Evolutionary conservation across 2,329 filamentous ascomycete species (phyloP), one percentile per base, ranked within the genome.

Genomic region (Aspergillus sp.): DNA sequence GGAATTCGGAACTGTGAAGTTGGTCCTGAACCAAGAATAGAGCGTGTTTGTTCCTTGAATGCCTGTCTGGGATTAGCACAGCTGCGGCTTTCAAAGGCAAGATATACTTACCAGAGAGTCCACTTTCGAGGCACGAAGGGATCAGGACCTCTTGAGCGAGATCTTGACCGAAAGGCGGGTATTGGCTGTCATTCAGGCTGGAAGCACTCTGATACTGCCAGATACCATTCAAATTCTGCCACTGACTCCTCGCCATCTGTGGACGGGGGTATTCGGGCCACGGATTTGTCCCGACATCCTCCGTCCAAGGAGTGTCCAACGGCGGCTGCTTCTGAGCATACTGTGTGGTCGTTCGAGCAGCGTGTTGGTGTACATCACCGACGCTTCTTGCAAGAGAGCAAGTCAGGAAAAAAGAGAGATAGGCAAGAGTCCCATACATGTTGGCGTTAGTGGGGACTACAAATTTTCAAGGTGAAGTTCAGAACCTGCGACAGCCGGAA

Each of bases 111-210:
- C 10, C 15, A 39, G 81, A 84, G 15, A 85, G 68, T 2, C 78
- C 82, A 67, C 82, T 84, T 66, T 85, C 83, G 8, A 85, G 70
- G 63, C 83, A 85, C 7, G 82, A 84, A 0, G 83, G 83, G 5
- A 85, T 75, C 19, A 85, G 66, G 0, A 85, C 81, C 23, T 82
- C 73, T 3, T 77, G 69, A 5, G 71, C 70, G 6, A 83, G 72
- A 2, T 68, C 70, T 59, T 80, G 71, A 1, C 76, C 77, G 59
- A 81, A 80, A 0, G 82, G 81, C 1, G 81, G 82, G 19, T 60
- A 70, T 3, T 76, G 66, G 21, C 80, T 66, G 5, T 77, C 80
- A 39, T 74, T 69, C 5, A 77, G 65, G 36, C 70, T 69, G 0
- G 72, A 68, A 0, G 79, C 80, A 64, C 74, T 76, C 36, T 74